Percentiles rank a stretch among this genome's conserved stretches.
Evolutionary conservation across 2,329 filamentous ascomycete species (phyloP).

Genomic region (Fusarium sp.): DNA sequence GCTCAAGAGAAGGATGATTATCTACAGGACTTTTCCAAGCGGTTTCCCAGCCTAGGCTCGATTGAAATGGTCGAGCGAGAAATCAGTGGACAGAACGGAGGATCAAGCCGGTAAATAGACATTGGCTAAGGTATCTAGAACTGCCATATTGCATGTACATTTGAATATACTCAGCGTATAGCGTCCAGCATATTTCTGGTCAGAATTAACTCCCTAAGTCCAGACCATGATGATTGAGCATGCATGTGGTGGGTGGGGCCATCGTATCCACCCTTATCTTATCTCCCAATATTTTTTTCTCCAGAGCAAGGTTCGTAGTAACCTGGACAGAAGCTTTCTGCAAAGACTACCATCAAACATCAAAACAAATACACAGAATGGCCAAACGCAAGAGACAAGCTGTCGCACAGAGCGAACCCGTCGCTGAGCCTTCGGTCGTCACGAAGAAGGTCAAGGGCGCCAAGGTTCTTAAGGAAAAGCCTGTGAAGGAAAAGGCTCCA

Average conservation of each 20-base stretch:
- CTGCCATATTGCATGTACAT: constrained; percentile 32
- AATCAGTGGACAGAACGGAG: constrained; percentile 50
- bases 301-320: constrained; percentile 1
- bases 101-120: constrained; percentile 38
- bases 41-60: constrained; percentile 85
- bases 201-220: background rate
- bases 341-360: constrained; percentile 18
- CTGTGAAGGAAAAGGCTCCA: constrained; percentile 25
- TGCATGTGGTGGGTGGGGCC: constrained; percentile 34
- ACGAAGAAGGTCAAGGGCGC: constrained; percentile 48
- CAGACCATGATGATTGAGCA: constrained; percentile 9
- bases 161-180: constrained; percentile 45
- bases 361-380: constrained; percentile 50
- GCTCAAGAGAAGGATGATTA: constrained; percentile 73
- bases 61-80: constrained; percentile 90
- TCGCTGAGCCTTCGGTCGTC: constrained; percentile 37
- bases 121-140: constrained; percentile 24
- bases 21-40: constrained; percentile 78
- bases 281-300: constrained; percentile 49
- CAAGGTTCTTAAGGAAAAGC: constrained; percentile 29
- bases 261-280: constrained; percentile 50
- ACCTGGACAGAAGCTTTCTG: constrained; percentile 14
- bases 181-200: constrained; percentile 26
- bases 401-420: constrained; percentile 42
- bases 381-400: constrained; percentile 63